Percentiles rank a stretch among this genome's conserved stretches.
phyloP scores from a whole-genome alignment of 1,284 basidiomycete genomes.

The Ceratobasidium sp. region DNA sequence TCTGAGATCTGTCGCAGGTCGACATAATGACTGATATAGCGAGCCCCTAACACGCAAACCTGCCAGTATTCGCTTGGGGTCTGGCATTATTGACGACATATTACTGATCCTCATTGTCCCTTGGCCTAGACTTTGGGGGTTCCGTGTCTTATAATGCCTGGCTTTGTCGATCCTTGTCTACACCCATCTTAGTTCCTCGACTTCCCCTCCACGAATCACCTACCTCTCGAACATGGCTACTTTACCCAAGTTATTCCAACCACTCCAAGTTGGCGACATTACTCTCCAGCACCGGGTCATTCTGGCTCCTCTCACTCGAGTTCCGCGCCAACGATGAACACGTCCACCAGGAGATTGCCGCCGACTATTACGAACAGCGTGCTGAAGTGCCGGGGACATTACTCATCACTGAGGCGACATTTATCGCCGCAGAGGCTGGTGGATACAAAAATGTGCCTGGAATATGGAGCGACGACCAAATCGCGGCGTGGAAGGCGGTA shows the following conservation, averaged over 20 bases:
- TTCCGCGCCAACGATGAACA: slow-evolving; percentile 45
- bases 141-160: no score
- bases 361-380: slow-evolving; percentile 47
- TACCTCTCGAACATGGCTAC: background rate
- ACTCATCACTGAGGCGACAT: slow-evolving; percentile 50
- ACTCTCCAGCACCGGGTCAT: slow-evolving; percentile 48
- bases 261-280: slow-evolving; percentile 36
- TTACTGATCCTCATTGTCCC: no score
- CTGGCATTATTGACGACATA: no score
- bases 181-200: no score
- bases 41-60: no score
- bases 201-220: background rate
- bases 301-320: slow-evolving; percentile 50
- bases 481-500: slow-evolving; percentile 47
- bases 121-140: no score
- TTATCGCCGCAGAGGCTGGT: slow-evolving; percentile 46
- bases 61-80: no score
- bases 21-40: no score
- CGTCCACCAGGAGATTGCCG: slow-evolving; percentile 38
- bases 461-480: slow-evolving; percentile 46
- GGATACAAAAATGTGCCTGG: slow-evolving; percentile 46
- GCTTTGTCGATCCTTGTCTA: no score
- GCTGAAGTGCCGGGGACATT: slow-evolving; percentile 44
- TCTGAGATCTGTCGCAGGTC: no score
- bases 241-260: slow-evolving; percentile 26